Percentiles rank a stretch among this genome's conserved stretches.
phyloP scores from a whole-genome alignment of 1,139 yeast species.

The Taphrina communis region DNA sequence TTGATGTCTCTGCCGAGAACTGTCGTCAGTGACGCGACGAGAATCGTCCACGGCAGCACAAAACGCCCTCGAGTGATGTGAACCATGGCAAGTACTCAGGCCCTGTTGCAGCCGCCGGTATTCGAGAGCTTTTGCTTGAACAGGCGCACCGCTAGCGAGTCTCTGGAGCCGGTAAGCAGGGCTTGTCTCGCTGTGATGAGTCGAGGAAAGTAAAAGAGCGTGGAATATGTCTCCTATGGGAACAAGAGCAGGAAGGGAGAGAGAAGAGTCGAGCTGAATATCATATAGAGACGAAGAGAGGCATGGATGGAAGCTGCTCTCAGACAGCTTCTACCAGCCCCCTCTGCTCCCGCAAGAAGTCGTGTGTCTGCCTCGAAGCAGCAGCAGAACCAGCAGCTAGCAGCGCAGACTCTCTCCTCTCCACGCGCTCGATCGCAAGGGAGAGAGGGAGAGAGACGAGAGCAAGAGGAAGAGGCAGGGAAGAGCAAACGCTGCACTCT shows the following conservation, averaged over 20 bases:
- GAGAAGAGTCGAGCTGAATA: background rate
- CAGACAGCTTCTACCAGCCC: constrained; percentile 7
- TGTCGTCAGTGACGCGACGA: background rate
- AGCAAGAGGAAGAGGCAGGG: background rate
- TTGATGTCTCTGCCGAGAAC: constrained; percentile 24
- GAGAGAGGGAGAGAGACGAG: no score
- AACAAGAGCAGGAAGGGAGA: background rate
- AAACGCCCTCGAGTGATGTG: background rate
- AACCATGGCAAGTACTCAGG: background rate
- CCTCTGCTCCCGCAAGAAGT: background rate
- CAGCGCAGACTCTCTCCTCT: no score
- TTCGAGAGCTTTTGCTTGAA: background rate
- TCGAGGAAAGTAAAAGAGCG: no score
- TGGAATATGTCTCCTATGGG: background rate
- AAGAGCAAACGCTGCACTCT: no score
- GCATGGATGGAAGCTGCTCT: background rate
- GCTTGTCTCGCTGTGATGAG: no score
- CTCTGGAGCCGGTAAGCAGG: no score
- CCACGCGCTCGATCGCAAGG: no score
- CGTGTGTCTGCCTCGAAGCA: background rate
- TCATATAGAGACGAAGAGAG: background rate
- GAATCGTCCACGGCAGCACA: background rate
- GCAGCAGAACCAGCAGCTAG: background rate
- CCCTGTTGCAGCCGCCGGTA: background rate
- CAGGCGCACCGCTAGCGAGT: background rate